Evolutionary conservation across 495 filamentous ascomycete genomes (phyloP), one percentile per base, ranked within the genome.

Genomic region (Niebla homalea): DNA sequence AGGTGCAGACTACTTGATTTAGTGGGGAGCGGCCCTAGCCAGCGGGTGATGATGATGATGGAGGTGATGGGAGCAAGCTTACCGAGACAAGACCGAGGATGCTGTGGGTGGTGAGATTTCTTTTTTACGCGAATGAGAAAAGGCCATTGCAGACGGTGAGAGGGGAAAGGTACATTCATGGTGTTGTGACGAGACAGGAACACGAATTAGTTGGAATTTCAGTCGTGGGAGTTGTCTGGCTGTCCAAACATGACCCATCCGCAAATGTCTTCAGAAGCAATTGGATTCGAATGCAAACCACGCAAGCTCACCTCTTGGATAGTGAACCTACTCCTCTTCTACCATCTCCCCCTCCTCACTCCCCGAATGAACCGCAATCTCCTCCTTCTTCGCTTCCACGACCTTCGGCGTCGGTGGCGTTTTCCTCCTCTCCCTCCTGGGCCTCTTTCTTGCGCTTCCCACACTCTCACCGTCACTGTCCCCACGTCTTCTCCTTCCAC

Each of bases 261-360:
- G 26, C 41, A 56, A 25, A 10, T 32, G 26, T 36, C 37, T 25
- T 25, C n/a, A 26, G 29, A 48, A 19, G 45, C 46, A 18, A 15
- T 40, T 11, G 14, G 14, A 12, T 7, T 12, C 3, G 29, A 32
- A 32, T 32, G 29, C 29, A 10, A 32, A 11, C 7, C 29, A 32
- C 7, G 2, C 29, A 12, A 32, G 6, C 29, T 32, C 29, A 32
- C 29, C 29, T 32, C 2, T 7, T 32, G 10, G 29, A 32, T 32
- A 7, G 10, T 12, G 29, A 32, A 12, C 29, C 62, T 73, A 87
- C 55, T 93, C 88, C 69, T 96, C 92, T 62, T 94, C 92, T 57
- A 61, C 58, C 58, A 98, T 95, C 70, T 98, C 92, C 22, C 92
- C 92, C 66, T 98, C 92, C 67, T 98, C 92, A 58, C 92, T 97